These are phyloP conservation scores for Serpula lacrymans DNA, from an alignment of 768 basidiomycete genomes.

Conservation along the genomic window DNA sequence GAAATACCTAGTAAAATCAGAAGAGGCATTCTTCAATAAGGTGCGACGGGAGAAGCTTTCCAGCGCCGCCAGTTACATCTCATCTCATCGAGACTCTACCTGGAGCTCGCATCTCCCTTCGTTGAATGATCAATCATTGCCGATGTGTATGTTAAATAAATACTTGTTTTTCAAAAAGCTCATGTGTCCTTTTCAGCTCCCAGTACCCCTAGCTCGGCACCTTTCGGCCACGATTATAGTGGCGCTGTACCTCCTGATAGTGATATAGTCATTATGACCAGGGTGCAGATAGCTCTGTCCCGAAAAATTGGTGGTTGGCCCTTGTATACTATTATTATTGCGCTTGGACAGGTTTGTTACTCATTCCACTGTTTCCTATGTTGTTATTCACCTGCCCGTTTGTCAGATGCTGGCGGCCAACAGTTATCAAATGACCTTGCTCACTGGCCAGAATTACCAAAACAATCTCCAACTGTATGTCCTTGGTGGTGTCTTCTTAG, in stretches of 20 bases:
- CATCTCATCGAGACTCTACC: slow-evolving; percentile 75
- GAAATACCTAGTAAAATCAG: slow-evolving; percentile 84
- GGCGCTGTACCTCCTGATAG: slow-evolving; percentile 47
- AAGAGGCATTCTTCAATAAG: slow-evolving; percentile 90
- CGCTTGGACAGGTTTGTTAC: slow-evolving; percentile 64
- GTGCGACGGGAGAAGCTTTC: slow-evolving; percentile 86
- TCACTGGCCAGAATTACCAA: slow-evolving; percentile 84
- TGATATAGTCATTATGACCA: slow-evolving; percentile 76
- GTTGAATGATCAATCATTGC: slow-evolving; percentile 65
- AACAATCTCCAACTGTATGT: slow-evolving; percentile 82
- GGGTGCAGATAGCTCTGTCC: slow-evolving; percentile 80
- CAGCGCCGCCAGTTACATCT: slow-evolving; percentile 74
- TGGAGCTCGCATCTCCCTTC: slow-evolving; percentile 63
- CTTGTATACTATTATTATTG: slow-evolving; percentile 86
- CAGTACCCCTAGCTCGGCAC: slow-evolving; percentile 48
- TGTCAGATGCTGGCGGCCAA: slow-evolving; percentile 80
- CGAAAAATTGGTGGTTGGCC: slow-evolving; percentile 85
- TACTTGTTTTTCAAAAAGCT: slow-evolving; percentile 5
- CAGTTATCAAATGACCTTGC: slow-evolving; percentile 91
- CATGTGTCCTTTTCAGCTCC: slow-evolving; percentile 22
- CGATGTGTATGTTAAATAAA: slow-evolving; percentile 56
- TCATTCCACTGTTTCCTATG: background rate
- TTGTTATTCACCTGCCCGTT: background rate
- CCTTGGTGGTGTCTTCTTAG: slow-evolving; percentile 85
- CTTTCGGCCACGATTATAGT: slow-evolving; percentile 41